Evolutionary conservation across 208 protist species (phyloP).

Genomic region (Acanthamoeba triangularis): DNA sequence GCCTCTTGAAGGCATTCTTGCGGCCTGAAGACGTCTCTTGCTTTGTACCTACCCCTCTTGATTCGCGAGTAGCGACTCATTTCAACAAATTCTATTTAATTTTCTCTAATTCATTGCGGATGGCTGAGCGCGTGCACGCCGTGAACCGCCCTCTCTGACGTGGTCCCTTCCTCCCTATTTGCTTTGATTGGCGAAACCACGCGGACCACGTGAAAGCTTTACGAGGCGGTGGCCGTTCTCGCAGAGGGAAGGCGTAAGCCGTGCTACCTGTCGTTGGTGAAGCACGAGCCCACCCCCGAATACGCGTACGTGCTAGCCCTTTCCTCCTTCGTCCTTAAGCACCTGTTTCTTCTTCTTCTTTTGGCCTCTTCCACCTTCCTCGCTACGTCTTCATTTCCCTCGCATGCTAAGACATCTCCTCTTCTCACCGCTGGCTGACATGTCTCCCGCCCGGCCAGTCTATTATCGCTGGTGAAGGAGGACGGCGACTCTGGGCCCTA

Average conservation of each 20-base stretch:
- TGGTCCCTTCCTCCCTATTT: not conserved
- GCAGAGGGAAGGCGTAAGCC: conserved; percentile 3
- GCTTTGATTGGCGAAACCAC: not conserved
- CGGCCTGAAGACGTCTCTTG: conserved; percentile 51
- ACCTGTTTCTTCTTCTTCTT: not conserved
- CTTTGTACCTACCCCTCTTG: not conserved
- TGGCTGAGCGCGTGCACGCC: not conserved
- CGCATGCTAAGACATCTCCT: not conserved
- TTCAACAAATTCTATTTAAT: not conserved
- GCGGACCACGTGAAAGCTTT: not conserved
- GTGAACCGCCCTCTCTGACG: not conserved
- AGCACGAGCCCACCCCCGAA: conserved; percentile 41
- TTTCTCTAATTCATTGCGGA: not conserved
- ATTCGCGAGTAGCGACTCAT: not conserved
- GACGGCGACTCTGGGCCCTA: conserved; percentile 1
- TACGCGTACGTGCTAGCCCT: conserved; percentile 28
- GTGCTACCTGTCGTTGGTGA: conserved; percentile 19
- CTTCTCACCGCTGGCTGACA: not conserved
- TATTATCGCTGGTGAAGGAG: conserved; percentile 30
- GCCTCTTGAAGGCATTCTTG: conserved; percentile 40
- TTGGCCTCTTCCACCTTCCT: no score
- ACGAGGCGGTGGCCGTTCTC: conserved; percentile 53
- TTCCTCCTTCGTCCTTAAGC: not conserved
- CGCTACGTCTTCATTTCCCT: not conserved
- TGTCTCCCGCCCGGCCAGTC: not conserved